Percentiles rank a stretch among this genome's conserved stretches.
Conservation (phyloP, 371 early-diverging fungal species). For the Amoeboaphelidium occidentale region DNA sequence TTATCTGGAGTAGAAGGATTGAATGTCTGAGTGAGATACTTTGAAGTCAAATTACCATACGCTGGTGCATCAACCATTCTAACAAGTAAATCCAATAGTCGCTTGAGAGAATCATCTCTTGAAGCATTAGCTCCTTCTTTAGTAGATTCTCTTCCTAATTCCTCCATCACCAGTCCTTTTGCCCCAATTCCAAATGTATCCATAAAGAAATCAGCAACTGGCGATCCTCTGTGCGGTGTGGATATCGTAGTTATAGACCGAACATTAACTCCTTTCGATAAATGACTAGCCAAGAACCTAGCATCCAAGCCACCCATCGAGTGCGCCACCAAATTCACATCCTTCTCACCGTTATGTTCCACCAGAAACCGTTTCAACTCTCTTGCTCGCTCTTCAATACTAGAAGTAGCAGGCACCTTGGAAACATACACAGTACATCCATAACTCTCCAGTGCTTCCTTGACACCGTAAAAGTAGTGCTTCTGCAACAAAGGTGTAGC, state of each 20-base stretch:
- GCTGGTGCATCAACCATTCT: slow-evolving; percentile 53
- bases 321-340: slow-evolving; percentile 62
- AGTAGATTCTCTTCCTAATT: not conserved
- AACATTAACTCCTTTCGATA: slow-evolving; percentile 33
- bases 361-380: slow-evolving; percentile 39
- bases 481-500: slow-evolving; percentile 47
- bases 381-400: slow-evolving; percentile 47
- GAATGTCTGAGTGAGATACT: slow-evolving; percentile 48
- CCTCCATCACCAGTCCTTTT: too few species aligned
- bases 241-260: slow-evolving; percentile 56
- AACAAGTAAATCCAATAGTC: slow-evolving; percentile 8
- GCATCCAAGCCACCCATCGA: slow-evolving; percentile 79
- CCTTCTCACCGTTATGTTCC: slow-evolving; percentile 19
- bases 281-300: slow-evolving; percentile 48
- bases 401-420: slow-evolving; percentile 36
- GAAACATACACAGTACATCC: slow-evolving; percentile 62
- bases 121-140: not conserved
- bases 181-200: not conserved
- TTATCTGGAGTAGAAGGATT: slow-evolving; percentile 61
- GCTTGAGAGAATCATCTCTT: not conserved
- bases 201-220: slow-evolving; percentile 29
- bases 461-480: slow-evolving; percentile 71
- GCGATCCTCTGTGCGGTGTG: slow-evolving; percentile 73
- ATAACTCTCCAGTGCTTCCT: slow-evolving; percentile 42
- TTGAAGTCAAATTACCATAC: slow-evolving; percentile 60